phyloP scores from a whole-genome alignment of 1,139 yeast genomes.

The Lodderomyces orthopsilosis region DNA sequence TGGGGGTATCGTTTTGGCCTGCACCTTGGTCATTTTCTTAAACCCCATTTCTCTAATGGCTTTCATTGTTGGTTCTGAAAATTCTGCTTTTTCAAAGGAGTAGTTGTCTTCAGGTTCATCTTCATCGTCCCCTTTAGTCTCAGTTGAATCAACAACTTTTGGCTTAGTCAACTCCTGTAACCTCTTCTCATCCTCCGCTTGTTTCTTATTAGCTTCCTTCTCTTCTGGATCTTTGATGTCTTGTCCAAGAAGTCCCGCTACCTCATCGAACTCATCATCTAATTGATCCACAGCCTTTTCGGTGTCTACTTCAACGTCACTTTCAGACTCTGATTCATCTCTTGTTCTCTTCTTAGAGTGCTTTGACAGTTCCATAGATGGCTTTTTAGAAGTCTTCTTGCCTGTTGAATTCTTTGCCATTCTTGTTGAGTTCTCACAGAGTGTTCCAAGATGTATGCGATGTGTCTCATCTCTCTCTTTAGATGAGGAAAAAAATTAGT shows the following conservation, averaged over 20 bases:
- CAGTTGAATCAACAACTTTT: constrained; percentile 6
- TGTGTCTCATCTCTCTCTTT: not conserved
- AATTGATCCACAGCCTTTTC: constrained; percentile 47
- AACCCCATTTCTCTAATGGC: constrained; percentile 88
- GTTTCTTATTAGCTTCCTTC: constrained; percentile 18
- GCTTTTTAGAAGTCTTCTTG: not conserved
- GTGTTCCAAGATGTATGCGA: too few relatives aligned
- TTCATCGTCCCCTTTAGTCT: constrained; percentile 23
- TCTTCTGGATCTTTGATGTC: constrained; percentile 42
- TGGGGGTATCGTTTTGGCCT: constrained; percentile 93
- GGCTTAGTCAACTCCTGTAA: constrained; percentile 21
- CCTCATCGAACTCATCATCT: constrained; percentile 55
- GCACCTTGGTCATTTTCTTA: constrained; percentile 86
- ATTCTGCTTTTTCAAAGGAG: constrained; percentile 50
- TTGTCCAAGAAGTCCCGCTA: constrained; percentile 50
- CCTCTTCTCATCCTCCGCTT: constrained; percentile 17
- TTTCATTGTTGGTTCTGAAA: constrained; percentile 75
- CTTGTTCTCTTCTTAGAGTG: constrained; percentile 11
- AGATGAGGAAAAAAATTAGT: not conserved
- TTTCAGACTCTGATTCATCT: constrained; percentile 12
- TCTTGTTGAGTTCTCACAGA: too few relatives aligned
- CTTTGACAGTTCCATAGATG: not conserved
- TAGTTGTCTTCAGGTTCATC: constrained; percentile 18
- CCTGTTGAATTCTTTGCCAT: constrained; percentile 2
- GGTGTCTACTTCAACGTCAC: constrained; percentile 31